Evolutionary conservation across 2,329 filamentous ascomycete species (phyloP).

Genomic region (Blastomyces parvus): DNA sequence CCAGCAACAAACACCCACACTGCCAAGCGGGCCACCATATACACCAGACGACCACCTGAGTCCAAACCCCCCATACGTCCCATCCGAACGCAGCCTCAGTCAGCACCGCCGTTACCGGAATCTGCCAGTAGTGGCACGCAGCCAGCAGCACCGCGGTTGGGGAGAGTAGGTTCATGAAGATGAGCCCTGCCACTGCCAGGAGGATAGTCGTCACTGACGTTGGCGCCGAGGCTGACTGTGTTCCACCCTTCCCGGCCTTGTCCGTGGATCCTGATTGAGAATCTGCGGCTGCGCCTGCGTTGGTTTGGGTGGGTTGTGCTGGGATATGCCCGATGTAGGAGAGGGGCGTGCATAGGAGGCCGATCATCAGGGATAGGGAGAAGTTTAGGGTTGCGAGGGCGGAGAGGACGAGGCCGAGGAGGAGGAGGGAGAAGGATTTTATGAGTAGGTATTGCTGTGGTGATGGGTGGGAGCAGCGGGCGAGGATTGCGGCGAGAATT

Average conservation of each 20-base stretch:
- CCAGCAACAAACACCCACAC: constrained; percentile 40
- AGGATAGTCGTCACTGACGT: constrained; percentile 13
- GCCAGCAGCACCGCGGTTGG: constrained; percentile 49
- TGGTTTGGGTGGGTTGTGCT: neutral
- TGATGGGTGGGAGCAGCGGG: constrained; percentile 43
- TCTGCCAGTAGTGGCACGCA: constrained; percentile 40
- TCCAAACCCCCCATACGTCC: constrained; percentile 84
- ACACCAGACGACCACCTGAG: constrained; percentile 81
- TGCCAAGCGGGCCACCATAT: constrained; percentile 95
- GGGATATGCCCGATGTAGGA: constrained; percentile 51
- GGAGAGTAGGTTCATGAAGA: constrained; percentile 51
- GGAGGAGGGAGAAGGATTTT: constrained; percentile 84
- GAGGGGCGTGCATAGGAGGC: constrained; percentile 66
- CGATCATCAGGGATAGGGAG: constrained; percentile 75
- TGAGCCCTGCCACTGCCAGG: constrained; percentile 22
- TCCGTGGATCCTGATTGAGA: neutral
- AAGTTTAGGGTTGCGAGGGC: constrained; percentile 94
- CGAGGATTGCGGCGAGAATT: constrained; percentile 48
- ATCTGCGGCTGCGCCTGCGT: neutral
- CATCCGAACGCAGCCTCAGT: constrained; percentile 72
- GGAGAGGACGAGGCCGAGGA: constrained; percentile 84
- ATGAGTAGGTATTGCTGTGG: constrained; percentile 65
- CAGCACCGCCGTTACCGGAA: constrained; percentile 50
- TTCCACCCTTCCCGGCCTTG: neutral
- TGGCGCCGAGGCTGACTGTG: constrained; percentile 1